Evolutionary conservation across 192 early-diverging fungal species (phyloP).

Genomic region (Coemansia sp.): DNA sequence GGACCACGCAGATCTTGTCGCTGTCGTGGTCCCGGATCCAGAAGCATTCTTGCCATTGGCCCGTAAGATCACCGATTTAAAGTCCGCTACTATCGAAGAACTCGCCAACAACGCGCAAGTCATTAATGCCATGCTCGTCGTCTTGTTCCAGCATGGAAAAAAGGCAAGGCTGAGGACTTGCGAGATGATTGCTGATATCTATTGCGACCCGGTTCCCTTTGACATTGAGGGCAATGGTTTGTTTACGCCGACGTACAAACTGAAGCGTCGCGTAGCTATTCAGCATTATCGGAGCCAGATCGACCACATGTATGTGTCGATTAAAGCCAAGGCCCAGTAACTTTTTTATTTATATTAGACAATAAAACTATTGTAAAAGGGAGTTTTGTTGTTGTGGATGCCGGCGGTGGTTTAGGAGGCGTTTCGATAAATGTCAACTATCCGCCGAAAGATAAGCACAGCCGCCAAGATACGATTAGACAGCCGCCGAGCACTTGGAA

Average conservation of each 20-base stretch:
- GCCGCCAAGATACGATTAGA: no score
- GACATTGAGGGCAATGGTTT: constrained; percentile 73
- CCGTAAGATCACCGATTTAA: constrained; percentile 19
- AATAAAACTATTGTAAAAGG: no score
- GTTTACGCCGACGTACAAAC: constrained; percentile 86
- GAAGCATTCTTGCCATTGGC: constrained; percentile 65
- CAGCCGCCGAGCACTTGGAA: no score
- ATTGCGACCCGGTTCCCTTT: constrained; percentile 68
- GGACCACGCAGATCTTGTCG: constrained; percentile 78
- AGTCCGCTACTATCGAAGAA: constrained; percentile 18
- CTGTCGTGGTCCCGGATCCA: constrained; percentile 76
- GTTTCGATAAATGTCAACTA: no score
- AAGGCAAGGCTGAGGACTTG: constrained; percentile 76
- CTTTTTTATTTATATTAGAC: neutral
- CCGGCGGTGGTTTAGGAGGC: no score
- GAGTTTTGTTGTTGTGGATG: no score
- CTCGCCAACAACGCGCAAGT: constrained; percentile 54
- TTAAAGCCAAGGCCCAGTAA: constrained; percentile 9
- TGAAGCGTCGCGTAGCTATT: constrained; percentile 73
- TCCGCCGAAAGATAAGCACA: no score
- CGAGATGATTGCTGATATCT: constrained; percentile 71
- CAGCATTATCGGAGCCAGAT: constrained; percentile 63
- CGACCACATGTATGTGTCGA: constrained; percentile 60
- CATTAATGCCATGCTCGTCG: constrained; percentile 59
- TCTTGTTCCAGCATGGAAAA: constrained; percentile 60